phyloP scores from a whole-genome alignment of 352 stramenopile species.

The Phytophthora multivora region DNA sequence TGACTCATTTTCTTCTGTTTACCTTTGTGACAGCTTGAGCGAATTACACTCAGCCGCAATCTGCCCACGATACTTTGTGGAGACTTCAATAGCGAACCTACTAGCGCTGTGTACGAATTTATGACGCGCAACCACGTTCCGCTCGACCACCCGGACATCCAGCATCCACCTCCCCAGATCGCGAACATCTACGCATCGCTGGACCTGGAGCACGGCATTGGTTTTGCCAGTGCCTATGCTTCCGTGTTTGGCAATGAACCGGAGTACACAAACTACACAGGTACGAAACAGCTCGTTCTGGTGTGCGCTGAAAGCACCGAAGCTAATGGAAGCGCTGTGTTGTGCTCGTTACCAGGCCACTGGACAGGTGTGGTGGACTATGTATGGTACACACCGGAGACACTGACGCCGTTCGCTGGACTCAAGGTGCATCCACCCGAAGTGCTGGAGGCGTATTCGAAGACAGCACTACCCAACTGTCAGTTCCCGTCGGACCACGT shows the following conservation, averaged over 20 bases:
- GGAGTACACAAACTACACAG: slow-evolving; percentile 98
- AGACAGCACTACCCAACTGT: slow-evolving; percentile 95
- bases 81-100: slow-evolving; percentile 98
- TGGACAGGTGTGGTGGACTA: slow-evolving; percentile 98
- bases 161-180: slow-evolving; percentile 70
- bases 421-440: slow-evolving; percentile 93
- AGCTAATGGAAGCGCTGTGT: slow-evolving; percentile 8
- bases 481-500: slow-evolving; percentile 97
- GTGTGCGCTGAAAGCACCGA: neutral
- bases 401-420: slow-evolving; percentile 93
- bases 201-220: slow-evolving; percentile 92
- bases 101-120: slow-evolving; percentile 97
- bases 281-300: slow-evolving; percentile 25
- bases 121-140: slow-evolving; percentile 90
- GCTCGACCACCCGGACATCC: slow-evolving; percentile 92
- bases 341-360: slow-evolving; percentile 45
- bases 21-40: slow-evolving; percentile 61
- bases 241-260: slow-evolving; percentile 96
- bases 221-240: slow-evolving; percentile 95
- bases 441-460: slow-evolving; percentile 86
- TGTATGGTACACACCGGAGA: slow-evolving; percentile 96
- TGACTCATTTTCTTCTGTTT: slow-evolving; percentile 3
- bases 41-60: slow-evolving; percentile 65
- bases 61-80: slow-evolving; percentile 97
- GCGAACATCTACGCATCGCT: slow-evolving; percentile 76